phyloP scores from a whole-genome alignment of 2,329 filamentous ascomycete species.

The Diaporthe helianthi region DNA sequence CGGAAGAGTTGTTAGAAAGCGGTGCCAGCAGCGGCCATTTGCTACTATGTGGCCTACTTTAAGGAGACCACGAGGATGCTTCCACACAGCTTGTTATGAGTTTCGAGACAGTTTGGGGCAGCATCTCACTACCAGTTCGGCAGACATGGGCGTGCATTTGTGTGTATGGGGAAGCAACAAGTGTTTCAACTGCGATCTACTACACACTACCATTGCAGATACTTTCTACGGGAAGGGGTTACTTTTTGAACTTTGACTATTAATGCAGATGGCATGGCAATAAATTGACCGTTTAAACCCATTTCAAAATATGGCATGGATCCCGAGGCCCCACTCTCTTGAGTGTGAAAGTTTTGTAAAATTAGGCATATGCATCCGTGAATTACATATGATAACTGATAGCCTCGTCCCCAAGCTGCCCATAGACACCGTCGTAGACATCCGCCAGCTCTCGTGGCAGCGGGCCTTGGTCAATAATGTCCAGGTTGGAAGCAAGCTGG shows the following conservation, averaged over 20 bases:
- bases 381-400: neutral
- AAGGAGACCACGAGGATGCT: neutral
- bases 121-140: neutral
- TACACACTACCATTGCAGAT: too few species aligned
- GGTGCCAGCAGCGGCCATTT: neutral
- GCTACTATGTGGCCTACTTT: too few species aligned
- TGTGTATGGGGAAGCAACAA: too few species aligned
- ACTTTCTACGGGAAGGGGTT: neutral
- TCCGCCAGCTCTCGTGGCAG: conserved; percentile 46
- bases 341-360: too few species aligned
- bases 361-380: neutral
- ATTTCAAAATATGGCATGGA: too few species aligned
- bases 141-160: neutral
- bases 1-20: neutral
- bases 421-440: conserved; percentile 1
- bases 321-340: too few species aligned
- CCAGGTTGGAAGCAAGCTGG: conserved; percentile 47
- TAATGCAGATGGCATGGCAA: too few species aligned
- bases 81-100: neutral
- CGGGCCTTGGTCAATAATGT: conserved; percentile 48
- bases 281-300: neutral
- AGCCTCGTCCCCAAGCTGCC: conserved; percentile 16
- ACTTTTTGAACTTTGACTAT: neutral
- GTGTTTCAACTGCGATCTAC: neutral
- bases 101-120: neutral